Base-by-base conservation (phyloP, 2,329 filamentous ascomycete species). In the Apiospora rasikravindrae region DNA sequence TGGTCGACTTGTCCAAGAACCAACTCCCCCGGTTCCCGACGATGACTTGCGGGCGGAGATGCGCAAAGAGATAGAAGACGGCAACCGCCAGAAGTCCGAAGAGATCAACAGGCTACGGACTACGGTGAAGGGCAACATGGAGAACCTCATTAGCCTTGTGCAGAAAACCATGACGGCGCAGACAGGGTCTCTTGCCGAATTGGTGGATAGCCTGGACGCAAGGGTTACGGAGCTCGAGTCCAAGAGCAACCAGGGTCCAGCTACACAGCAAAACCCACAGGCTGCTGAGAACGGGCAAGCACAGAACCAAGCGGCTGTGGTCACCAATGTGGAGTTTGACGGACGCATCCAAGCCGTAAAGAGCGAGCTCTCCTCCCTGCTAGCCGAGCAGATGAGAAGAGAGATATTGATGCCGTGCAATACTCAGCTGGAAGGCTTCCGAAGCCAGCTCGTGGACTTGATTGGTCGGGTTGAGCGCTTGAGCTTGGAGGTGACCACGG, bases 61-160 rank as follows among this genome's bases (percentile, higher is more conserved):
- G 24, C n/a, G 33, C 6, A 49, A 49, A n/a, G 45, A 40, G 33
- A 64, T n/a, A 40, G 33, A 64, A 33, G 57, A 64, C 10, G 33
- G 57, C 10, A 29, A 64, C 22, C 57, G 57, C n/a, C 66, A 68
- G 24, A 68, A 47, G 40, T 29, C 66, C 1, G 66, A 44, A 26
- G 66, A 68, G 10, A 45, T 68, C 5, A 47, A 11, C 11, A 7
- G 13, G 4, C 26, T 72, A 6, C 72, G 71, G 26, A 61, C 29
- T 40, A 74, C 64, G 5, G 22, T 74, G 24, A 64, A 72, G 37
- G 69, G 71, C 6, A 72, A 71, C 37, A 19, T 75, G 10, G 42
- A 61, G 22, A 69, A 42, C 10, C n/a, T 67, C 19, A 57, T 26
- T 42, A 16, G 8, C 33, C 10, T 16, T 5, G 47, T 42, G 45